Evolutionary conservation across 2,329 filamentous ascomycete species (phyloP), one percentile per base, ranked within the genome.

Genomic region (Proliferodiscus dingleyae): DNA sequence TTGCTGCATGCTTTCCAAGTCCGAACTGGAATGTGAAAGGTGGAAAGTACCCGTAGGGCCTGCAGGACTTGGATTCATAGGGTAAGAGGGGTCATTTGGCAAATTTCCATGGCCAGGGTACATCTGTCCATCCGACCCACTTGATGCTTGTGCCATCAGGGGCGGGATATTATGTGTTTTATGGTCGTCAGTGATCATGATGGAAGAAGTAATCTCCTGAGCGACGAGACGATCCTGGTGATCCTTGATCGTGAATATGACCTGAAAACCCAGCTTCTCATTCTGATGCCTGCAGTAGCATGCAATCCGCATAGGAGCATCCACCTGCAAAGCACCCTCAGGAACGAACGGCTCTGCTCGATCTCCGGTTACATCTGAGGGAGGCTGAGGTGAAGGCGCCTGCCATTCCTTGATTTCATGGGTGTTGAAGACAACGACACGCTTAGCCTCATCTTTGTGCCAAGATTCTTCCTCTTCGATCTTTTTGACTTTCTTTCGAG

Each of bases 121-220:
- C 49, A 46, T 61, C 54, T 47, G 66, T 54, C 60, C 41, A 59
- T 69, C 58, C 40, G 51, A 50, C 28, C 55, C 34, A 57, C 49
- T 46, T 58, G 64, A 53, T 29, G 57, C 59, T 52, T 55, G 58
- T 19, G 60, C 56, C 18, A 57, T 50, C 32, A 62, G 52, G 37
- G 62, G 42, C 41, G 72, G 67, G 41, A 73, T 65, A 47, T 68
- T 65, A 57, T 88, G 85, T 6, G 89, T 95, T 70, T 97, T 97
- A 71, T 97, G 91, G 61, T 98, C 91, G 63, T 98, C 91, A 1
- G 93, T 97, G 53, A 97, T 96, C 78, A 96, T 91, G 54, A 97
- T 95, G 0, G 89, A 87, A 45, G 85, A 82, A 16, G 88, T 89
- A 54, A 95, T 84, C 42, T 83, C 81, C 67, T 98, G 91, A 5